These are phyloP conservation scores for Talaromyces atroroseus DNA, from an alignment of 2,329 filamentous ascomycete species.

Conservation along the genomic window DNA sequence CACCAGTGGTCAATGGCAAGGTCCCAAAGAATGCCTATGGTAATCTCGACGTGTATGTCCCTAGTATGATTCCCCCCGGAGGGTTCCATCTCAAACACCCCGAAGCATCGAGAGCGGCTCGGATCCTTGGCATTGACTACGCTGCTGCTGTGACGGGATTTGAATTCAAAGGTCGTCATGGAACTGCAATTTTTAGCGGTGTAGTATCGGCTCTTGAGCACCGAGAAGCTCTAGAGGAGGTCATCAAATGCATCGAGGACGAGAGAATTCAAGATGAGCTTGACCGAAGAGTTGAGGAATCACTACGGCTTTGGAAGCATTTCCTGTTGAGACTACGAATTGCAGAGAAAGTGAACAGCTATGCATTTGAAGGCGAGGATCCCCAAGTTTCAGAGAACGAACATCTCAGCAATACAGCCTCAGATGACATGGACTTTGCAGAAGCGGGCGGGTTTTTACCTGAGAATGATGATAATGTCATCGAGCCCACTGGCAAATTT, in stretches of 20 bases:
- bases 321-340: conserved; percentile 62
- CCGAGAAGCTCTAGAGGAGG: conserved; percentile 64
- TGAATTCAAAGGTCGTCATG: conserved; percentile 75
- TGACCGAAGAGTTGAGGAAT: conserved; percentile 46
- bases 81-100: conserved; percentile 53
- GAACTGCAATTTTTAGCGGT: conserved; percentile 76
- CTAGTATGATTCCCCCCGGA: conserved; percentile 58
- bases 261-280: conserved; percentile 59
- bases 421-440: conserved; percentile 21
- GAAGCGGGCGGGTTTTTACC: conserved; percentile 26
- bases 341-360: conserved; percentile 63
- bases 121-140: conserved; percentile 73
- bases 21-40: conserved; percentile 61
- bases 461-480: conserved; percentile 14
- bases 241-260: conserved; percentile 63
- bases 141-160: conserved; percentile 89
- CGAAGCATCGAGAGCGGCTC: conserved; percentile 65
- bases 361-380: conserved; percentile 36
- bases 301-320: conserved; percentile 54
- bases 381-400: conserved; percentile 32
- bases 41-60: conserved; percentile 59
- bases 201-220: conserved; percentile 69
- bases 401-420: conserved; percentile 26
- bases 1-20: conserved; percentile 66
- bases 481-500: not conserved